Conservation (phyloP, 805 yeast species). For the Hanseniaspora lachancei region DNA sequence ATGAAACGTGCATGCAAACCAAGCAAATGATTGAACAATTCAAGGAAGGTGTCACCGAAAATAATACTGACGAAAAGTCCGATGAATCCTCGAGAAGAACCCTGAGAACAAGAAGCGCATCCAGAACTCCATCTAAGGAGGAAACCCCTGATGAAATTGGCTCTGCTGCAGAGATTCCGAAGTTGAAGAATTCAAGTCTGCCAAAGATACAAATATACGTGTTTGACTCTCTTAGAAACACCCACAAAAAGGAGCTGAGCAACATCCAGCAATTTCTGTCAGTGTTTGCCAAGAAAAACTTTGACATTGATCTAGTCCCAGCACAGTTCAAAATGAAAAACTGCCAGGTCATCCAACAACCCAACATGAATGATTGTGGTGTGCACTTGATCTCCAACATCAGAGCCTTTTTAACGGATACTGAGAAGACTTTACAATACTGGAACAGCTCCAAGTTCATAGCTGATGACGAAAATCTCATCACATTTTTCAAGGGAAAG, state of each 20-base stretch:
- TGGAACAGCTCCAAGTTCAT: slow-evolving; percentile 30
- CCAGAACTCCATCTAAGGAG: not conserved
- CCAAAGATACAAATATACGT: slow-evolving; percentile 35
- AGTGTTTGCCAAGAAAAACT: slow-evolving; percentile 57
- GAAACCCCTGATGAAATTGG: not conserved
- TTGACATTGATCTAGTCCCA: slow-evolving; percentile 34
- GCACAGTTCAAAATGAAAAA: slow-evolving; percentile 36
- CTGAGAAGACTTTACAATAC: slow-evolving; percentile 34
- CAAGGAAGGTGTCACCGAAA: not conserved
- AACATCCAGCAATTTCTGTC: slow-evolving; percentile 49
- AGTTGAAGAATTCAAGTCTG: not conserved
- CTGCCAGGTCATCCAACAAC: slow-evolving; percentile 65
- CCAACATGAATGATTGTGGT: slow-evolving; percentile 89
- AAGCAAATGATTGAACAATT: slow-evolving; percentile 13
- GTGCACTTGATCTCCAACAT: slow-evolving; percentile 73
- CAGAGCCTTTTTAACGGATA: slow-evolving; percentile 41
- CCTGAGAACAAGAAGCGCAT: not conserved
- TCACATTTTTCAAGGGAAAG: slow-evolving; percentile 21
- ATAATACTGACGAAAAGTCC: not conserved
- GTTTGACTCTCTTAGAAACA: slow-evolving; percentile 62
- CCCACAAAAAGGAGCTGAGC: slow-evolving; percentile 37
- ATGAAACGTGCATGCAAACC: slow-evolving; percentile 22
- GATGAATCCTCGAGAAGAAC: not conserved
- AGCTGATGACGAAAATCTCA: slow-evolving; percentile 14
- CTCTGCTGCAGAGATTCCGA: not conserved